These are phyloP conservation scores for Citrullus colocynthis DNA, from an alignment of 306 rosid genomes.

Conservation along the genomic window DNA sequence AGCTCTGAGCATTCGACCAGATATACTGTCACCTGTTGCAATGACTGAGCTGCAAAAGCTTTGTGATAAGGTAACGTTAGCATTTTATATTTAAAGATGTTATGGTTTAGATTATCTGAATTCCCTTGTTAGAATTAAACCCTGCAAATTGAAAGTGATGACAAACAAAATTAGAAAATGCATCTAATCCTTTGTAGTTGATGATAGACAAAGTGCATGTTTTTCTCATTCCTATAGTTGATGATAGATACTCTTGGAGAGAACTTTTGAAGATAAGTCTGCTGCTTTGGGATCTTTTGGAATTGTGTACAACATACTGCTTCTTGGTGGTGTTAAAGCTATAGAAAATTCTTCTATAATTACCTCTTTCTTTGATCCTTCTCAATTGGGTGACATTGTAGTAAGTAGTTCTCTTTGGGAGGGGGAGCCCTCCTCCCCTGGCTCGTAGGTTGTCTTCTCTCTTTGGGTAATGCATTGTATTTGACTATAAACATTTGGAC, in stretches of 20 bases:
- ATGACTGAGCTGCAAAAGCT: slow-evolving; percentile 96
- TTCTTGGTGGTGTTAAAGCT: too few species aligned
- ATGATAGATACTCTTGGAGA: too few species aligned
- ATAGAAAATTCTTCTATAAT: too few species aligned
- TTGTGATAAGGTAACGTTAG: slow-evolving; percentile 64
- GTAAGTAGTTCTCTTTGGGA: too few species aligned
- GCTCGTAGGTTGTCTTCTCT: too few species aligned
- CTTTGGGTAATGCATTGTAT: too few species aligned
- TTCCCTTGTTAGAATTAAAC: background rate
- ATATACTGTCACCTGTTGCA: slow-evolving; percentile 86
- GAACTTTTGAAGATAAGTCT: too few species aligned
- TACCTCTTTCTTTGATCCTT: too few species aligned
- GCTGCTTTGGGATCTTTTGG: too few species aligned
- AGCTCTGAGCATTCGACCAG: slow-evolving; percentile 97
- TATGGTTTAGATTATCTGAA: background rate
- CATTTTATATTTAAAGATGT: background rate
- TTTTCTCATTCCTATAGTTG: background rate
- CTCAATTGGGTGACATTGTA: too few species aligned
- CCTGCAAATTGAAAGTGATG: background rate
- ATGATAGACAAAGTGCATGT: background rate
- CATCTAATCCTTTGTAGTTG: background rate
- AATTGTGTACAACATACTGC: too few species aligned
- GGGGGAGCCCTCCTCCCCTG: too few species aligned
- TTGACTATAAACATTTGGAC: background rate
- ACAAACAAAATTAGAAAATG: background rate